Conservation (phyloP, 2,329 filamentous ascomycete species). For the Ilyonectria robusta region DNA sequence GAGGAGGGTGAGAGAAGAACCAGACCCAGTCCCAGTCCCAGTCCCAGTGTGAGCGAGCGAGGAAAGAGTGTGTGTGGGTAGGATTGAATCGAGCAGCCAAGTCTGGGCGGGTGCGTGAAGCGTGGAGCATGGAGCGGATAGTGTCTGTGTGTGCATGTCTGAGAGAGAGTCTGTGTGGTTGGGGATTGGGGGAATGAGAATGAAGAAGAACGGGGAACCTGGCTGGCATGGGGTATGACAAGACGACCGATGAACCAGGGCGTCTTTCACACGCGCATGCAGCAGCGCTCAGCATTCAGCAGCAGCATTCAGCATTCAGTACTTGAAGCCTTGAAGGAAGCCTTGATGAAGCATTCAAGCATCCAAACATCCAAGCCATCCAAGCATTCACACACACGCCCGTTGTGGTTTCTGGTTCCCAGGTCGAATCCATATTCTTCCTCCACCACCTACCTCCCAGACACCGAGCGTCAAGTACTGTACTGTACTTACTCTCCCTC, state of each 20-base stretch:
- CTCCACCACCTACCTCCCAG: too few relatives aligned
- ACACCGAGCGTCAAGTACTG: too few relatives aligned
- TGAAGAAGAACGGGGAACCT: slow-evolving; percentile 40
- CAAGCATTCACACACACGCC: too few relatives aligned
- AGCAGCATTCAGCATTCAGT: too few relatives aligned
- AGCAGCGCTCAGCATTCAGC: slow-evolving; percentile 8
- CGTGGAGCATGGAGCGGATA: slow-evolving; percentile 18
- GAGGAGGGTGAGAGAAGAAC: not conserved
- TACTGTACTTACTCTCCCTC: too few relatives aligned
- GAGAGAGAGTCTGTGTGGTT: slow-evolving; percentile 35
- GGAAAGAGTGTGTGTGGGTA: slow-evolving; percentile 40
- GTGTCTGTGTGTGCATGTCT: slow-evolving; percentile 33
- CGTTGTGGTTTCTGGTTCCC: too few relatives aligned
- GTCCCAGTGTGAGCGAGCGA: not conserved
- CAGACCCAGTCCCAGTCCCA: too few relatives aligned
- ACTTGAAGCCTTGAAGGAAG: too few relatives aligned
- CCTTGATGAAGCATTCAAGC: slow-evolving; percentile 12
- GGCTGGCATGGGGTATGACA: slow-evolving; percentile 44
- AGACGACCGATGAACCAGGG: slow-evolving; percentile 36
- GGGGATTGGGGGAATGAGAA: slow-evolving; percentile 37
- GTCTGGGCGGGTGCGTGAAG: slow-evolving; percentile 28
- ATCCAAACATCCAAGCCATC: too few relatives aligned
- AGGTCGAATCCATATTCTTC: too few relatives aligned
- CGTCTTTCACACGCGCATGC: slow-evolving; percentile 29
- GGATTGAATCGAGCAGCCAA: slow-evolving; percentile 39